Base-by-base conservation (phyloP, 306 rosid genomes). In the Alnus rubra region DNA sequence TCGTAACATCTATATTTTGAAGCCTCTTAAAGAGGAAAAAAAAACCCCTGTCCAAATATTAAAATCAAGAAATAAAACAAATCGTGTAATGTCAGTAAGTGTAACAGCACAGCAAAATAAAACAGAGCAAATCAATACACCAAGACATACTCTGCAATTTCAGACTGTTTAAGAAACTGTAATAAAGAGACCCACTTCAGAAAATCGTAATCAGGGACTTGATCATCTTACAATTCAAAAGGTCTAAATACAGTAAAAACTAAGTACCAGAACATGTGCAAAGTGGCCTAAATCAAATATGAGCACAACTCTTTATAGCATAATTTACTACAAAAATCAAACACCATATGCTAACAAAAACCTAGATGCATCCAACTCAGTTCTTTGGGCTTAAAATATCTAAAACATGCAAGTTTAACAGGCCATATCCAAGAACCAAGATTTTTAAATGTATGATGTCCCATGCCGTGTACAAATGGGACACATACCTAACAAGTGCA, bases 121-220 rank as follows among this genome's bases (percentile, higher is more conserved):
- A 73, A 76, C 28, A 44, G 68, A 79, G 42, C 65, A 78, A 58
- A 59, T 67, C 44, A 12, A 7, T 64, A 71, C 74, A 74, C 69
- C 35, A 50, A 75, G 75, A 76, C 97, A 79, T 93, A 96, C 98
- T 90, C 97, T 42, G 92, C 82, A 78, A 93, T 89, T 86, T 96
- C 99, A 4, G 98, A 86, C 88, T 90, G 94, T 69, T 87, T 90
- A 79, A 96, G 94, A 85, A 91, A 86, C 99, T 93, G 98, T 85
- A 85, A 82, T 58, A 86, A 60, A 23, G 28, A 23, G 28, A 23
- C 58, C 75, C 62, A 47, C 71, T 74, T 88, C 84, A 89, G 79
- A 84, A 79, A 73, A 77, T 56, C 59, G 59, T 77, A 79, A 75
- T 55, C 54, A 59, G 30, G 23, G 45, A 60, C 16, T 69, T 50